Evolutionary conservation across 441 rosid genomes (phyloP).

Genomic region (Syzygium syzygioides): DNA sequence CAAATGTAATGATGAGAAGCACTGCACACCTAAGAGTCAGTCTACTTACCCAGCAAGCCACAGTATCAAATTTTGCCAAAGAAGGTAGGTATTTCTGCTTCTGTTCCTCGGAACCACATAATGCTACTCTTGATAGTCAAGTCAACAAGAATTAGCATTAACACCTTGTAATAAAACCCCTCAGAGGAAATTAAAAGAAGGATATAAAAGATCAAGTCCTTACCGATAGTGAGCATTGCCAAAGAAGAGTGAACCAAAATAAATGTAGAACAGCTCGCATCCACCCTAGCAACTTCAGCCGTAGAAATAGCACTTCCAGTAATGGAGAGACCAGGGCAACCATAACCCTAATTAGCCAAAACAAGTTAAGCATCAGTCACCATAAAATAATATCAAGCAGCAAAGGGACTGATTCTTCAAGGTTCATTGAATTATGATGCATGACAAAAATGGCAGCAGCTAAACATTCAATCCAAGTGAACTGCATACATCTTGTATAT

Average conservation of each 20-base stretch:
- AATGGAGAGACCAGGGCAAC: conserved; percentile 84
- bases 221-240: conserved; percentile 94
- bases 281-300: conserved; percentile 92
- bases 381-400: neutral
- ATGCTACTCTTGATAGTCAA: conserved; percentile 40
- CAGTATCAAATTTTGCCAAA: conserved; percentile 58
- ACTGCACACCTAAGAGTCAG: neutral
- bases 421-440: neutral
- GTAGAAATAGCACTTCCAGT: conserved; percentile 57
- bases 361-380: conserved; percentile 11
- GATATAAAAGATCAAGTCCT: conserved; percentile 10
- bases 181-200: neutral
- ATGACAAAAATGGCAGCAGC: neutral
- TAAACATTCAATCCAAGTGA: neutral
- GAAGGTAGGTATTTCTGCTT: conserved; percentile 80
- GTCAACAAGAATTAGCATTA: neutral
- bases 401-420: neutral
- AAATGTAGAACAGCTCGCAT: conserved; percentile 93
- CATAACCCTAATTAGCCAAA: conserved; percentile 62
- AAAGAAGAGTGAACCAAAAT: conserved; percentile 80
- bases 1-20: neutral
- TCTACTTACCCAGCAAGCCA: conserved; percentile 81
- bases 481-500: neutral
- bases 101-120: conserved; percentile 90
- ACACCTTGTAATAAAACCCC: neutral